Conservation (phyloP, 371 early-diverging fungal species). For the Spraguea lophii region DNA sequence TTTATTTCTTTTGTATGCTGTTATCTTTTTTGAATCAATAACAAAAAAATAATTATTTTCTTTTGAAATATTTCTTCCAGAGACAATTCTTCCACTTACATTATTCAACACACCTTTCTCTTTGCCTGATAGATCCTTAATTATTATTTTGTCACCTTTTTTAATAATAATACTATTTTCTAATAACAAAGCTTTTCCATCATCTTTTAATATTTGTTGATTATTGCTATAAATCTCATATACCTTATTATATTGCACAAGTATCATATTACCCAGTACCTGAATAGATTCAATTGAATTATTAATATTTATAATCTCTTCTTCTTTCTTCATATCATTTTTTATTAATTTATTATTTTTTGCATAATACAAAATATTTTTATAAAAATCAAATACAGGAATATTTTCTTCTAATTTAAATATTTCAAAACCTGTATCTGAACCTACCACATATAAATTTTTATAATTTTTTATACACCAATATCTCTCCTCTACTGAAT, state of each 20-base stretch:
- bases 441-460: slow-evolving; percentile 67
- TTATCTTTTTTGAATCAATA: neutral
- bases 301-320: neutral
- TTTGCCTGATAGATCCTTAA: neutral
- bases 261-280: neutral
- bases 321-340: slow-evolving; percentile 6
- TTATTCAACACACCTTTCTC: neutral
- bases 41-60: neutral
- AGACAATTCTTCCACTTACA: neutral
- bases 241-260: neutral
- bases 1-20: slow-evolving; percentile 60
- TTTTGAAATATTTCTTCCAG: neutral
- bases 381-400: slow-evolving; percentile 52
- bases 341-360: slow-evolving; percentile 10
- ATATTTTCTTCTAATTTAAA: slow-evolving; percentile 82
- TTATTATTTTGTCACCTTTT: neutral
- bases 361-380: slow-evolving; percentile 5
- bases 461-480: slow-evolving; percentile 74
- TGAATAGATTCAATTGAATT: neutral
- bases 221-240: neutral
- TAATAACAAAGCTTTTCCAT: neutral
- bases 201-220: neutral
- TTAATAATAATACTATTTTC: neutral
- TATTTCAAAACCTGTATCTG: slow-evolving; percentile 81
- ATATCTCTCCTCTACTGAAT: slow-evolving; percentile 78